Evolutionary conservation across 805 yeast species (phyloP).

Genomic region (Cyberlindnera mrakii): DNA sequence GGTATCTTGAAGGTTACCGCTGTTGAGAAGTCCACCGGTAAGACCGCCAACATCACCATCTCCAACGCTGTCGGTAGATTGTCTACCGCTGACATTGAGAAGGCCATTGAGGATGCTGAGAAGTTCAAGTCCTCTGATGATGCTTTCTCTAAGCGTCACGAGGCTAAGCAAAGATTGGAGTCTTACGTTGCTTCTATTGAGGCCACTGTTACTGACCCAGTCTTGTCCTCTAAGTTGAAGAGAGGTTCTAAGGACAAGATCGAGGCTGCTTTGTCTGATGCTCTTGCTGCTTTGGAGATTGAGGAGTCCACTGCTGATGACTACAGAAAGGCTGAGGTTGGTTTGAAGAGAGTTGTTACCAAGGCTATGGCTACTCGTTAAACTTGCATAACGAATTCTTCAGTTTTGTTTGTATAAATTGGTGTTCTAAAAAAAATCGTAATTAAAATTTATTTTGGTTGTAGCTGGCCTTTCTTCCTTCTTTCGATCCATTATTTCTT

Average conservation of each 20-base stretch:
- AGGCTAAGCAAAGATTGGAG: slow-evolving; percentile 98
- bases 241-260: slow-evolving; percentile 95
- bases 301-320: slow-evolving; percentile 97
- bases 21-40: slow-evolving; percentile 97
- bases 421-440: slow-evolving; percentile 4
- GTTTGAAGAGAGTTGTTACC: slow-evolving; percentile 98
- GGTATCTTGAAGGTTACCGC: slow-evolving; percentile 99
- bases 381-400: slow-evolving; percentile 22
- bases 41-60: slow-evolving; percentile 96
- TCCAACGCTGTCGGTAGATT: slow-evolving; percentile 99
- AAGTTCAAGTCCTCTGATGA: slow-evolving; percentile 98
- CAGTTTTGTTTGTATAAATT: slow-evolving; percentile 8
- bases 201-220: slow-evolving; percentile 96
- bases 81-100: slow-evolving; percentile 92
- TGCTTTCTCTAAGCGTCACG: slow-evolving; percentile 99
- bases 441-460: slow-evolving; percentile 1
- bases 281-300: slow-evolving; percentile 94
- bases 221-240: slow-evolving; percentile 95
- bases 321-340: slow-evolving; percentile 98
- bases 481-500: not conserved
- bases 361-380: slow-evolving; percentile 98
- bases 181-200: slow-evolving; percentile 95
- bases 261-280: slow-evolving; percentile 96
- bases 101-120: slow-evolving; percentile 98
- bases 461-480: not conserved